These are phyloP conservation scores for Candida sp. DNA, from an alignment of 1,139 yeast species.

Conservation along the genomic window DNA sequence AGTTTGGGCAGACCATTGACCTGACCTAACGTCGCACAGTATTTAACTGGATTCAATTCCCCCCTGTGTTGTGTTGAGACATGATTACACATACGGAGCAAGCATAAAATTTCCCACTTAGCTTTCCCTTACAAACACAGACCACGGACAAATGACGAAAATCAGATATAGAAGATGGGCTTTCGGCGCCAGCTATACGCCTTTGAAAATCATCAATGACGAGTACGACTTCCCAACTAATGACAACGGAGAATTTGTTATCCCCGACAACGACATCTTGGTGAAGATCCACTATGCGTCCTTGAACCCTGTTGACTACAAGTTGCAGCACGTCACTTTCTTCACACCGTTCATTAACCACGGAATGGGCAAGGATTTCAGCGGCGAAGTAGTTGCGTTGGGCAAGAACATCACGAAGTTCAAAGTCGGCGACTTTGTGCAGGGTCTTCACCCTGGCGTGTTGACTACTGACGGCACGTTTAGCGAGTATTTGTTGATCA, in stretches of 20 bases:
- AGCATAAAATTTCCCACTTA: background rate
- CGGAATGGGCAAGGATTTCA: conserved; percentile 71
- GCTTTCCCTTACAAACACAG: background rate
- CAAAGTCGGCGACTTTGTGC: conserved; percentile 64
- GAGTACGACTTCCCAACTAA: background rate
- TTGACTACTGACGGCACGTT: conserved; percentile 55
- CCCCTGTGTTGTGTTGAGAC: conserved; percentile 23
- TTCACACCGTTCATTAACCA: conserved; percentile 4
- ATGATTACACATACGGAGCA: background rate
- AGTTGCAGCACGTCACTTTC: conserved; percentile 42
- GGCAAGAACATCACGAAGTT: conserved; percentile 42
- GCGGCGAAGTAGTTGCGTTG: conserved; percentile 64
- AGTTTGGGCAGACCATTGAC: too few relatives aligned
- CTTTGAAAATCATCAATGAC: conserved; percentile 1
- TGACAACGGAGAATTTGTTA: conserved; percentile 8
- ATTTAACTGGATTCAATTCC: too few relatives aligned
- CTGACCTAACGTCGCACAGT: too few relatives aligned
- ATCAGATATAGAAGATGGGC: conserved; percentile 1
- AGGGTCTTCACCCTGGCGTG: conserved; percentile 51
- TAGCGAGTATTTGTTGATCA: conserved; percentile 43
- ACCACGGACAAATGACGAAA: background rate
- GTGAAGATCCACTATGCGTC: conserved; percentile 63
- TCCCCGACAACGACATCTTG: conserved; percentile 48
- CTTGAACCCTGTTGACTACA: conserved; percentile 69
- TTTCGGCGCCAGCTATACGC: background rate